phyloP scores from a whole-genome alignment of 1,284 basidiomycete genomes.

The Cystobasidium slooffiae region DNA sequence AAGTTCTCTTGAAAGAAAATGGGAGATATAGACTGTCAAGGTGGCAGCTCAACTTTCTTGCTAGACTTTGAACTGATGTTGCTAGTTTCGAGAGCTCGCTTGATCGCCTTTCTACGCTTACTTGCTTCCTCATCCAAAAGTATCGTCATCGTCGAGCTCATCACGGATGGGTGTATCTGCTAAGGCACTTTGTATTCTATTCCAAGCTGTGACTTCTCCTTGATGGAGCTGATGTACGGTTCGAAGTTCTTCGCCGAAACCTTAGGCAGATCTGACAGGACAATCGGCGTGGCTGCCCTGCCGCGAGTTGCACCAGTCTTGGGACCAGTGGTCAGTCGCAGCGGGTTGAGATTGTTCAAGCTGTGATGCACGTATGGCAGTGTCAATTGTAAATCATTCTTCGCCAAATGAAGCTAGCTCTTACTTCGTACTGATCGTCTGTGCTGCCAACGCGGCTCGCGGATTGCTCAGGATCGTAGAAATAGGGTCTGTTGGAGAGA shows the following conservation, averaged over 20 bases:
- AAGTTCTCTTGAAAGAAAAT: slow-evolving; percentile 80
- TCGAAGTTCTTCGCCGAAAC: slow-evolving; percentile 41
- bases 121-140: slow-evolving; percentile 11
- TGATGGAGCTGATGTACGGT: slow-evolving; percentile 45
- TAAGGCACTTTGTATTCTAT: slow-evolving; percentile 18
- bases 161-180: slow-evolving; percentile 14
- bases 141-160: slow-evolving; percentile 20
- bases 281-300: slow-evolving; percentile 30
- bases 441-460: slow-evolving; percentile 20
- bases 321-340: slow-evolving; percentile 26
- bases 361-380: background rate
- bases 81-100: slow-evolving; percentile 33
- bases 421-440: slow-evolving; percentile 26
- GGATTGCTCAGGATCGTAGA: slow-evolving; percentile 39
- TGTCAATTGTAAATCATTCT: background rate
- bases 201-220: slow-evolving; percentile 46
- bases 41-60: slow-evolving; percentile 60
- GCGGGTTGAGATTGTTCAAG: slow-evolving; percentile 37
- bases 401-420: background rate
- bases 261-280: slow-evolving; percentile 38
- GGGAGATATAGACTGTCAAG: slow-evolving; percentile 75
- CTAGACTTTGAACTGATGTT: slow-evolving; percentile 7
- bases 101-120: slow-evolving; percentile 36
- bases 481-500: background rate
- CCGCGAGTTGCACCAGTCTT: slow-evolving; percentile 41